These are phyloP conservation scores for Rhodosporidiobolus odoratus DNA, from an alignment of 768 basidiomycete genomes.

Conservation along the genomic window DNA sequence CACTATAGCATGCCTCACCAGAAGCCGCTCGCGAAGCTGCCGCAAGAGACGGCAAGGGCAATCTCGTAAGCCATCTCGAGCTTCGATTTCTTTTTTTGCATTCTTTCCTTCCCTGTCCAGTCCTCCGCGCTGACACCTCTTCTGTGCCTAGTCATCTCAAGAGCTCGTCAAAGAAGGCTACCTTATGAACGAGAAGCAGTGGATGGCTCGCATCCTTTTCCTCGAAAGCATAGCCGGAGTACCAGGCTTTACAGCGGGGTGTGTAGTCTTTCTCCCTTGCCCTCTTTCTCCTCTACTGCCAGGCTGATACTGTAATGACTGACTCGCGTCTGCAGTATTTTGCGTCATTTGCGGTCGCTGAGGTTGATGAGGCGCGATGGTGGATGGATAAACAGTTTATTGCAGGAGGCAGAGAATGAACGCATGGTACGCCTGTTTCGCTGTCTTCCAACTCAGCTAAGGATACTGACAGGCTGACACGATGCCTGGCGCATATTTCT, in stretches of 20 bases:
- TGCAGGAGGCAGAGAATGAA: constrained; percentile 55
- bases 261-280: neutral
- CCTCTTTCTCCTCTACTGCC: neutral
- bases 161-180: constrained; percentile 71
- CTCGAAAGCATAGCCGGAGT: constrained; percentile 78
- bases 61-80: neutral
- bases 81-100: neutral
- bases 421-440: neutral
- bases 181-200: constrained; percentile 57
- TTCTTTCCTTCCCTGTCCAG: neutral
- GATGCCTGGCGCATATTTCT: no score
- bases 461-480: no score
- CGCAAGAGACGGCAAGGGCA: constrained; percentile 26
- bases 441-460: constrained; percentile 4
- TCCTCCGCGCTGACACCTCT: neutral
- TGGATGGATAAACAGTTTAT: constrained; percentile 17
- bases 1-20: constrained; percentile 23
- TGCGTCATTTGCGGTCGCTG: constrained; percentile 74
- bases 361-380: constrained; percentile 69
- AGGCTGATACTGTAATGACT: no score
- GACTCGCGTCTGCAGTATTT: neutral
- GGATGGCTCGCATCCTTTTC: constrained; percentile 56
- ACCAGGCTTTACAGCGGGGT: constrained; percentile 57
- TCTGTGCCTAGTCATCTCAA: constrained; percentile 42
- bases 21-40: constrained; percentile 18